Evolutionary conservation across 106 monocot genomes (phyloP), one percentile per base, ranked within the genome.

Genomic region (Chionographis japonica): DNA sequence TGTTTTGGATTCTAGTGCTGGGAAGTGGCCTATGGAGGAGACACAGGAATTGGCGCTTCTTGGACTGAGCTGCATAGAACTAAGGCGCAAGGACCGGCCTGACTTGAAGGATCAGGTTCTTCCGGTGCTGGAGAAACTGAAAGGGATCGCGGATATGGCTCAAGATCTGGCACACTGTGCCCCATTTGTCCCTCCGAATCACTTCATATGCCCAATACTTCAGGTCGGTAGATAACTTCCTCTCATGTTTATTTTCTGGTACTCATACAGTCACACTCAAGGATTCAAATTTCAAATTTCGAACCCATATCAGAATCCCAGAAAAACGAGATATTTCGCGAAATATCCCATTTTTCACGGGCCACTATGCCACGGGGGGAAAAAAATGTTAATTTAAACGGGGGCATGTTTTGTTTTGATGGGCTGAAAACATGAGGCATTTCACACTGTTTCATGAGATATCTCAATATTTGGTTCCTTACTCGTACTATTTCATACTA

Each of bases 191-290:
- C 72, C 83, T 67, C 93, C 86, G 3, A 75, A 68, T 15, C 86
- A 89, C 66, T 93, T 84, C 68, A 72, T 93, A 0, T 93, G 93
- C 60, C 93, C 93, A 38, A 86, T 89, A 76, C 74, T 84, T 62
- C 58, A 93, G 93, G 93, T 89, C 14, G 38, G 58, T 63, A 57
- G 46, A 38, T 37, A 11, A 41, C 36, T 36, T 19, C n/a, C n/a
- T 8, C 50, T 51, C 56, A 5, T 50, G 20, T 43, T 46, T 46
- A 46, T 46, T 46, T 46, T 0, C 27, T 27, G 27, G 27, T 27
- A 27, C 27, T 27, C 27, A 27, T 27, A 1, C 27, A 27, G 27
- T 27, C 27, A 1, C 27, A 27, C 27, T 27, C 27, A 27, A 27
- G 27, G 27, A 27, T 27, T 27, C 27, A 27, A 27, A 27, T 27